Conservation (phyloP, 257 asterid genomes). For the Asclepias syriaca region DNA sequence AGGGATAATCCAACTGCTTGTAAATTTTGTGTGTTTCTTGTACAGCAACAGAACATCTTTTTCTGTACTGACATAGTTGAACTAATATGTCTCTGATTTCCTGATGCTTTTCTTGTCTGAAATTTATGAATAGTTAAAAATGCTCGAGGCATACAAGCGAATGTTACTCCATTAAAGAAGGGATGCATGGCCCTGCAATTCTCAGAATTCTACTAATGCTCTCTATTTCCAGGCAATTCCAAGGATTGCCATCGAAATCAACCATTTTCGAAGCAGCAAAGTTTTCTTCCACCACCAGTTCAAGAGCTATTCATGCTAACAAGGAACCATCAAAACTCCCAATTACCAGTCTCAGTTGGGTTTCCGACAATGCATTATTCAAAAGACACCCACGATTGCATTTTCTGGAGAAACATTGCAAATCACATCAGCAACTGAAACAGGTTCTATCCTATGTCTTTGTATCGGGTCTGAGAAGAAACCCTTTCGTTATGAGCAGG, state of each 20-base stretch:
- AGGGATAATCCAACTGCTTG: background rate
- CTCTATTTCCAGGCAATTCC: background rate
- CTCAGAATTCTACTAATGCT: background rate
- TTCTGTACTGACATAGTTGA: background rate
- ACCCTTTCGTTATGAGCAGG: conserved; percentile 46
- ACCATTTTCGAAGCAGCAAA: background rate
- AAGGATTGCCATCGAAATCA: background rate
- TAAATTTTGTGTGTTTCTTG: background rate
- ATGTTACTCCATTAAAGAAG: too few species aligned
- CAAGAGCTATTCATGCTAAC: background rate
- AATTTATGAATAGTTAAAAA: background rate
- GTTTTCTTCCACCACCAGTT: background rate
- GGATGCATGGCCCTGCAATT: too few species aligned
- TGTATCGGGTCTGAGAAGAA: conserved; percentile 47
- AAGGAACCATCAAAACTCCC: background rate
- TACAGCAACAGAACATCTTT: background rate
- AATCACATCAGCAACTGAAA: conserved; percentile 25
- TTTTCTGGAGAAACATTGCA: conserved; percentile 27
- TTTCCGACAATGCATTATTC: conserved; percentile 38
- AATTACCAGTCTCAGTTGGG: conserved; percentile 22
- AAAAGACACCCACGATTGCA: conserved; percentile 44
- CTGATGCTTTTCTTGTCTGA: background rate
- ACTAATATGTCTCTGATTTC: background rate
- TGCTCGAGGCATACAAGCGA: background rate
- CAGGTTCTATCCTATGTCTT: conserved; percentile 30